phyloP scores from a whole-genome alignment of 1,284 basidiomycete genomes.

The Trametes hirsuta region DNA sequence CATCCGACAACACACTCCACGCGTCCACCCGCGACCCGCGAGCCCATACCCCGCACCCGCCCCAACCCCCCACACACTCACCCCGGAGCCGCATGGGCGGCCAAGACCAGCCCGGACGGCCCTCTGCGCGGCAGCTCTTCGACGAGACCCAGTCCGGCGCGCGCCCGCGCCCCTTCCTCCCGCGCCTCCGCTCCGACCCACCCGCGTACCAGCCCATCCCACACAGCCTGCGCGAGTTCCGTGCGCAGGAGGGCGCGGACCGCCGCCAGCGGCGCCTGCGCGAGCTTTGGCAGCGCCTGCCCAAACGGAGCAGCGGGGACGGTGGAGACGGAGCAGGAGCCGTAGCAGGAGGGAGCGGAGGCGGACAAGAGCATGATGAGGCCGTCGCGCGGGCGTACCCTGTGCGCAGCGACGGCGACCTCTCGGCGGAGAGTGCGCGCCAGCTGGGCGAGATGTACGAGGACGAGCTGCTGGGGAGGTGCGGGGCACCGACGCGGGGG shows the following conservation, averaged over 20 bases:
- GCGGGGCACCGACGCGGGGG: slow-evolving; percentile 53
- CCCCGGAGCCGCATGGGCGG: slow-evolving; percentile 18
- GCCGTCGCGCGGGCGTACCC: slow-evolving; percentile 32
- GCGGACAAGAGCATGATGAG: slow-evolving; percentile 19
- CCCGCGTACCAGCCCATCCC: slow-evolving; percentile 44
- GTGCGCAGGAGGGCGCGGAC: slow-evolving; percentile 62
- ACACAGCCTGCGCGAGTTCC: slow-evolving; percentile 62
- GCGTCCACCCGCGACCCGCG: background rate
- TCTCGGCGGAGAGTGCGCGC: slow-evolving; percentile 72
- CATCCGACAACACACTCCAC: slow-evolving; percentile 8
- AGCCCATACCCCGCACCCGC: background rate
- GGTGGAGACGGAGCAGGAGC: slow-evolving; percentile 30
- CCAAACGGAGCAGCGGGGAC: slow-evolving; percentile 30
- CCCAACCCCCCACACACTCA: slow-evolving; percentile 3
- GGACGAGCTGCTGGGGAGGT: slow-evolving; percentile 72
- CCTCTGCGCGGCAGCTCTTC: slow-evolving; percentile 49
- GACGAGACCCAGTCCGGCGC: slow-evolving; percentile 55
- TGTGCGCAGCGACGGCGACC: slow-evolving; percentile 36
- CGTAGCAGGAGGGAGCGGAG: slow-evolving; percentile 12
- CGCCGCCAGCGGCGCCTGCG: slow-evolving; percentile 60
- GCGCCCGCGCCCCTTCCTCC: slow-evolving; percentile 58
- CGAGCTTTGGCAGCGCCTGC: slow-evolving; percentile 64
- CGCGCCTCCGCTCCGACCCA: slow-evolving; percentile 59
- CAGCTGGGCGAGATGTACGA: slow-evolving; percentile 75
- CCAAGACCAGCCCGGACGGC: slow-evolving; percentile 22